Evolutionary conservation across 768 basidiomycete species (phyloP).

Genomic region (Russula sp.): DNA sequence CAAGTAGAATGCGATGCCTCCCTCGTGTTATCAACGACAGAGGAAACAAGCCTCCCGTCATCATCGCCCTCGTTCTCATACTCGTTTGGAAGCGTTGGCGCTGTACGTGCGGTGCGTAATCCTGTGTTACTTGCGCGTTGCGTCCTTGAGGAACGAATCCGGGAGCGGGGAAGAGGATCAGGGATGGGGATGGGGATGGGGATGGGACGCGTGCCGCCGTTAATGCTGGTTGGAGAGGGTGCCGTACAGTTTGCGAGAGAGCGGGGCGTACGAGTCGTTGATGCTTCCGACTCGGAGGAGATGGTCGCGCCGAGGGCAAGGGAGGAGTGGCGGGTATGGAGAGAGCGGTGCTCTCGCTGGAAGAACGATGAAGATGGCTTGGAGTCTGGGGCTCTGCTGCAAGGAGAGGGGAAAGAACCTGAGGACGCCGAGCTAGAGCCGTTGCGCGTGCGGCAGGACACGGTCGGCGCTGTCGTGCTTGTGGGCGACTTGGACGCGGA

Average conservation of each 20-base stretch:
- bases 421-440: background rate
- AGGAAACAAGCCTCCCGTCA: background rate
- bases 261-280: slow-evolving; percentile 34
- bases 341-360: slow-evolving; percentile 37
- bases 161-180: slow-evolving; percentile 23
- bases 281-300: slow-evolving; percentile 35
- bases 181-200: slow-evolving; percentile 36
- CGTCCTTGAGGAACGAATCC: slow-evolving; percentile 52
- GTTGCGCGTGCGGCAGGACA: slow-evolving; percentile 54
- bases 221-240: slow-evolving; percentile 62
- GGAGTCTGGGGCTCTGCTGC: background rate
- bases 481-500: slow-evolving; percentile 34
- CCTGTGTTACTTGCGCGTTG: slow-evolving; percentile 61
- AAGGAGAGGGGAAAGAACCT: background rate
- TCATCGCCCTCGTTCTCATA: background rate
- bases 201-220: slow-evolving; percentile 65
- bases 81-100: slow-evolving; percentile 72
- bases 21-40: slow-evolving; percentile 49
- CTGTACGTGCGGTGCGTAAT: slow-evolving; percentile 60
- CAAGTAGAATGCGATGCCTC: slow-evolving; percentile 81
- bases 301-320: slow-evolving; percentile 51
- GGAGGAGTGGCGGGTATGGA: slow-evolving; percentile 63
- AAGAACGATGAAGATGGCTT: slow-evolving; percentile 20
- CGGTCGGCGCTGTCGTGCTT: slow-evolving; percentile 74
- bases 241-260: slow-evolving; percentile 53